phyloP scores from a whole-genome alignment of 164 flowering plant genomes.

The Aristolochia contorta region DNA sequence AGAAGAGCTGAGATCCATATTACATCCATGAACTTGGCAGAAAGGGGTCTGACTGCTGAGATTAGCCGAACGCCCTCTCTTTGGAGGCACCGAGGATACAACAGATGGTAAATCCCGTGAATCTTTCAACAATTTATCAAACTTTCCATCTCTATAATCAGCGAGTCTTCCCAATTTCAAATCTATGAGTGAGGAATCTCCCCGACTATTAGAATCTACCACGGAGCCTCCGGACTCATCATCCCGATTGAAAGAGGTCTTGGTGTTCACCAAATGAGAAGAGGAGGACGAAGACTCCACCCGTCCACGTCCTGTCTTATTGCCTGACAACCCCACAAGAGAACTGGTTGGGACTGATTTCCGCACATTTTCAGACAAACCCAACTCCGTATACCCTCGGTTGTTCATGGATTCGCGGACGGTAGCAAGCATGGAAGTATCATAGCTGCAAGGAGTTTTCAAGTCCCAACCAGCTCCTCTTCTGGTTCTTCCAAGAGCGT shows the following conservation, averaged over 20 bases:
- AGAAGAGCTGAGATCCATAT: conserved; percentile 56
- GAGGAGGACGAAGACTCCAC: conserved; percentile 8
- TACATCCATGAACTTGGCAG: conserved; percentile 82
- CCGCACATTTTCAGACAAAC: conserved; percentile 16
- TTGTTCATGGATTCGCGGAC: conserved; percentile 18
- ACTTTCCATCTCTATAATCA: conserved; percentile 24
- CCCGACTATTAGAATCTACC: conserved; percentile 22
- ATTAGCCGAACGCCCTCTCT: conserved; percentile 26
- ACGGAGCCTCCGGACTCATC: conserved; percentile 30
- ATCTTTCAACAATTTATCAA: conserved; percentile 16
- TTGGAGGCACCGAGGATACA: conserved; percentile 28
- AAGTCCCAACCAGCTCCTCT: conserved; percentile 31
- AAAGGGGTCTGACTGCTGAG: conserved; percentile 29
- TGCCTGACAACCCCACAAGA: conserved; percentile 11
- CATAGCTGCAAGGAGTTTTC: conserved; percentile 19
- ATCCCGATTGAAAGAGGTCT: conserved; percentile 21
- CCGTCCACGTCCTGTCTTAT: conserved; percentile 19
- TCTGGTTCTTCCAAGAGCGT: conserved; percentile 23
- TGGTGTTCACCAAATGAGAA: conserved; percentile 9
- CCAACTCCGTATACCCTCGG: conserved; percentile 25
- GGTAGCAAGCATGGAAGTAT: conserved; percentile 14
- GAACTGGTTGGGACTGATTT: conserved; percentile 15
- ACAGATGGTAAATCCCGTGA: conserved; percentile 16
- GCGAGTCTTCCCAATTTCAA: conserved; percentile 51
- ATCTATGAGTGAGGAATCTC: conserved; percentile 42